These are phyloP conservation scores for Xylaria telfairii DNA, from an alignment of 495 filamentous ascomycete genomes.

Conservation along the genomic window DNA sequence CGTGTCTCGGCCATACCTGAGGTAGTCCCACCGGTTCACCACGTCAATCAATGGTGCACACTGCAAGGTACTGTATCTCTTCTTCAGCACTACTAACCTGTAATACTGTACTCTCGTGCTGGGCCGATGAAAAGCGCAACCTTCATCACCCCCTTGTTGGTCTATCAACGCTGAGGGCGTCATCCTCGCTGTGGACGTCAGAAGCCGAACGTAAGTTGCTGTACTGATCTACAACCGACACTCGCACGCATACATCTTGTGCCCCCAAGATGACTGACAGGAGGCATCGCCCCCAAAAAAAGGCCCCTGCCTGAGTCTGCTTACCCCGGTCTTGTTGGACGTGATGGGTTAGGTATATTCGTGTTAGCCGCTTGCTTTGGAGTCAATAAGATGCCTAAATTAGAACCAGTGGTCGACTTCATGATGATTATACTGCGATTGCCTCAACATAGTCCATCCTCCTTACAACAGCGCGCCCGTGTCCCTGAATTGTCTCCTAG, in stretches of 20 bases:
- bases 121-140: constrained; percentile 24
- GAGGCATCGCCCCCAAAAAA: constrained; percentile 21
- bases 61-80: constrained; percentile 28
- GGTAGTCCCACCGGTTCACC: constrained; percentile 23
- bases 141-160: not conserved
- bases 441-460: not conserved
- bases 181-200: constrained; percentile 16
- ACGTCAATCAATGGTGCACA: constrained; percentile 6
- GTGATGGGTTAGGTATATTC: constrained; percentile 30
- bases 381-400: constrained; percentile 4
- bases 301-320: constrained; percentile 11
- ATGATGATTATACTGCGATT: not conserved
- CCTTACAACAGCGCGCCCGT: not conserved
- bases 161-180: not conserved
- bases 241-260: constrained; percentile 19
- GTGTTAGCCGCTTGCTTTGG: constrained; percentile 10
- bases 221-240: constrained; percentile 16
- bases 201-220: not conserved
- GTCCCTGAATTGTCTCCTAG: not conserved
- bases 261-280: constrained; percentile 21
- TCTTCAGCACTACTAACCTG: constrained; percentile 5
- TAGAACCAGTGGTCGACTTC: not conserved
- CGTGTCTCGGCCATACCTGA: constrained; percentile 23
- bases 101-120: not conserved
- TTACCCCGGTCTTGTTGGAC: constrained; percentile 22